Percentiles rank a stretch among this genome's conserved stretches.
Conservation (phyloP, 805 yeast species). For the Kodamaea sagamina region DNA sequence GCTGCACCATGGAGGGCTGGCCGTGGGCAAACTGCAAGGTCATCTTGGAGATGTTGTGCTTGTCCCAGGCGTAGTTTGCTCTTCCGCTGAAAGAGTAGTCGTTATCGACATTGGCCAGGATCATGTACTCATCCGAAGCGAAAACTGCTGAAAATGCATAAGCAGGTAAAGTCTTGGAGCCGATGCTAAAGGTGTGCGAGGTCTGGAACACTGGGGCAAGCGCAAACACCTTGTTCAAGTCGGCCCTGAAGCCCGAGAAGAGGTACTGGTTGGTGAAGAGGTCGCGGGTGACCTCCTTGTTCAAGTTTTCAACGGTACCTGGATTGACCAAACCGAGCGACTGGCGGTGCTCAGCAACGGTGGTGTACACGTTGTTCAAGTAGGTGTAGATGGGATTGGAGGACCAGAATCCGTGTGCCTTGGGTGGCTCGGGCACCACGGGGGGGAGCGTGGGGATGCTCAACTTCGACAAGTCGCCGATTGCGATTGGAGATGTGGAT, state of each 20-base stretch:
- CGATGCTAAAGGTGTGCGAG: slow-evolving; percentile 88
- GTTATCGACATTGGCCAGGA: slow-evolving; percentile 91
- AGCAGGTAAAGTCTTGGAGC: slow-evolving; percentile 82
- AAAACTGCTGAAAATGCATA: slow-evolving; percentile 89
- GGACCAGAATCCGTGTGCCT: slow-evolving; percentile 66
- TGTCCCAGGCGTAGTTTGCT: slow-evolving; percentile 87
- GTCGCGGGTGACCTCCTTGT: slow-evolving; percentile 81
- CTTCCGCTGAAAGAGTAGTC: slow-evolving; percentile 86
- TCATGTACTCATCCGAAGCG: slow-evolving; percentile 80
- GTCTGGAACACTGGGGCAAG: slow-evolving; percentile 96
- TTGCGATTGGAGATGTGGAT: slow-evolving; percentile 44
- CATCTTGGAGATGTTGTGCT: slow-evolving; percentile 73
- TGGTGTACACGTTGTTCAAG: slow-evolving; percentile 71
- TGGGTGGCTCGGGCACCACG: slow-evolving; percentile 53
- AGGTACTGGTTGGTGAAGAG: slow-evolving; percentile 86
- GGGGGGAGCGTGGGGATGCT: slow-evolving; percentile 59
- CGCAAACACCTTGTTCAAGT: slow-evolving; percentile 86
- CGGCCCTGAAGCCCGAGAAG: slow-evolving; percentile 96
- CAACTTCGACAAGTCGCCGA: slow-evolving; percentile 63
- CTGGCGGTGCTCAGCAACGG: slow-evolving; percentile 74
- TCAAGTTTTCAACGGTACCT: slow-evolving; percentile 64
- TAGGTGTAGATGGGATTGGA: slow-evolving; percentile 81
- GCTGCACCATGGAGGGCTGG: slow-evolving; percentile 91
- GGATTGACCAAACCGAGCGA: slow-evolving; percentile 86
- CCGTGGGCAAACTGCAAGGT: slow-evolving; percentile 85